phyloP scores from a whole-genome alignment of 2,329 filamentous ascomycete species.

The Pseudocercospora pini-densiflorae region DNA sequence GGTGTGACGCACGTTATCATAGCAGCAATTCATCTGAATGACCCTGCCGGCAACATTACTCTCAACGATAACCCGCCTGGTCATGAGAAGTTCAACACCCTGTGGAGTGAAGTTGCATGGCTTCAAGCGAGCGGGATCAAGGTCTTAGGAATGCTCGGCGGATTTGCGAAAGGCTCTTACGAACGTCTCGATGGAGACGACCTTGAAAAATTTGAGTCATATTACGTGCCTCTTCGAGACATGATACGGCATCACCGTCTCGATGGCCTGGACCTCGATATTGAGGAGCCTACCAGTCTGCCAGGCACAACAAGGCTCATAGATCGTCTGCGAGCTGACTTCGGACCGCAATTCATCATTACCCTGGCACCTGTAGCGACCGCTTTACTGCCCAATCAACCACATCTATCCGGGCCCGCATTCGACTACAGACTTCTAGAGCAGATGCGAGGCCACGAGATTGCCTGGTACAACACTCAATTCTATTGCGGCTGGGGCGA shows the following conservation, averaged over 20 bases:
- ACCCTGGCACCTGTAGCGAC: conserved; percentile 82
- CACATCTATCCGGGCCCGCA: conserved; percentile 69
- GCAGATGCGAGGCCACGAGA: conserved; percentile 64
- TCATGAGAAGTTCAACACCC: conserved; percentile 64
- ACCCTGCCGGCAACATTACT: conserved; percentile 67
- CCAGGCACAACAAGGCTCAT: conserved; percentile 61
- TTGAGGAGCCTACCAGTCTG: conserved; percentile 77
- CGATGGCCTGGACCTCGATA: conserved; percentile 76
- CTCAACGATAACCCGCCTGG: conserved; percentile 79
- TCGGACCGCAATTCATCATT: conserved; percentile 73
- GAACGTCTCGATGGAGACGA: conserved; percentile 63
- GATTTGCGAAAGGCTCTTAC: conserved; percentile 76
- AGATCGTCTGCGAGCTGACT: conserved; percentile 60
- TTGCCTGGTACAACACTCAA: conserved; percentile 71
- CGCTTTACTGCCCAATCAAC: conserved; percentile 62
- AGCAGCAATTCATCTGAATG: conserved; percentile 83
- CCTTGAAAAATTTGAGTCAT: conserved; percentile 68
- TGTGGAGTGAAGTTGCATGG: conserved; percentile 78
- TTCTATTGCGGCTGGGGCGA: conserved; percentile 93
- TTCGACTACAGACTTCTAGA: conserved; percentile 82
- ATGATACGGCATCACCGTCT: conserved; percentile 66
- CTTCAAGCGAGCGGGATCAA: conserved; percentile 76
- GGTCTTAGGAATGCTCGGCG: conserved; percentile 85
- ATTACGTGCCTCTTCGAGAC: conserved; percentile 71
- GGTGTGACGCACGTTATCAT: conserved; percentile 82